Conservation (phyloP, 2,329 filamentous ascomycete genomes). For the Fusarium haematococcum region DNA sequence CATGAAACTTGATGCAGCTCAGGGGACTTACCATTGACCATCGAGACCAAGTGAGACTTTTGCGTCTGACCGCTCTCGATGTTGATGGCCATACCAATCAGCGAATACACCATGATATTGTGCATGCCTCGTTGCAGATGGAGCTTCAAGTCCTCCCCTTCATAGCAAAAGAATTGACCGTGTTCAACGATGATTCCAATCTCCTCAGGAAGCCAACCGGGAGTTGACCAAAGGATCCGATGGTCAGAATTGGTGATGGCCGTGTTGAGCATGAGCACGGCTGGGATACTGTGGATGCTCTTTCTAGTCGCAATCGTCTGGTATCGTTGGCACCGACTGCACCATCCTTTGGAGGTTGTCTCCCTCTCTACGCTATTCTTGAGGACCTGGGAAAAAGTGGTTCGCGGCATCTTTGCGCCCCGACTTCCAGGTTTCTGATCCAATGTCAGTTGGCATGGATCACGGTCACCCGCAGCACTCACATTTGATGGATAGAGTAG, state of each 20-base stretch:
- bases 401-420: slow-evolving; percentile 64
- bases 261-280: slow-evolving; percentile 90
- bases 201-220: slow-evolving; percentile 92
- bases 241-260: slow-evolving; percentile 78
- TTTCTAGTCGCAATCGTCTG: slow-evolving; percentile 88
- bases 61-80: slow-evolving; percentile 88
- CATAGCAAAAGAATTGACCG: slow-evolving; percentile 94
- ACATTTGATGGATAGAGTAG: slow-evolving; percentile 77
- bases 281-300: slow-evolving; percentile 83
- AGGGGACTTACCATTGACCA: slow-evolving; percentile 76
- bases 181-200: slow-evolving; percentile 92
- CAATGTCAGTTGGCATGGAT: slow-evolving; percentile 10
- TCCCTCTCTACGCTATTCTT: slow-evolving; percentile 93
- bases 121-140: slow-evolving; percentile 84
- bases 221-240: slow-evolving; percentile 85
- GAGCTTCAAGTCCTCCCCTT: slow-evolving; percentile 87
- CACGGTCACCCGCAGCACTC: slow-evolving; percentile 19
- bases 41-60: slow-evolving; percentile 90
- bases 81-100: slow-evolving; percentile 90
- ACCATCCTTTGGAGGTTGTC: slow-evolving; percentile 92
- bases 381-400: slow-evolving; percentile 89
- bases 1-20: neutral
- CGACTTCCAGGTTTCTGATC: slow-evolving; percentile 60
- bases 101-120: slow-evolving; percentile 87
- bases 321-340: slow-evolving; percentile 89